Conservation (phyloP, 1,139 yeast species). For the Yamadazyma diospyri region DNA sequence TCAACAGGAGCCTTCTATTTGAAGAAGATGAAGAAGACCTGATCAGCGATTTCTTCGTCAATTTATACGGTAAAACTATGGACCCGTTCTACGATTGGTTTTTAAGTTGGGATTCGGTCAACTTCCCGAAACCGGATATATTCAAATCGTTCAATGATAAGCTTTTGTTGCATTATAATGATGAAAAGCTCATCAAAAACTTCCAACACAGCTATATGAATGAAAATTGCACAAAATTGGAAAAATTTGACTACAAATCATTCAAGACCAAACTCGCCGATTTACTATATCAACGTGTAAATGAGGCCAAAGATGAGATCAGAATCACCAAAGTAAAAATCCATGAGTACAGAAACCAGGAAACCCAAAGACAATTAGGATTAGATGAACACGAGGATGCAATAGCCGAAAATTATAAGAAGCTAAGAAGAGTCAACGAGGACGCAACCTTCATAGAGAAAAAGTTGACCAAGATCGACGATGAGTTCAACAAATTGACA, state of each 20-base stretch:
- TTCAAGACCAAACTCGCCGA: conserved; percentile 38
- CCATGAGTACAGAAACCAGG: conserved; percentile 32
- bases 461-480: conserved; percentile 42
- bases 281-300: conserved; percentile 34
- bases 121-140: conserved; percentile 15
- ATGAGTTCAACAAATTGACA: conserved; percentile 22
- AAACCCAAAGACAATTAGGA: conserved; percentile 47
- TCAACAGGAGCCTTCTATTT: conserved; percentile 26
- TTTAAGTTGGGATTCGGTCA: conserved; percentile 18
- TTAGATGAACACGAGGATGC: conserved; percentile 48
- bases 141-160: conserved; percentile 22
- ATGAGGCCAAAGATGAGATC: conserved; percentile 27
- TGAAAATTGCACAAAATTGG: conserved; percentile 11
- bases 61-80: conserved; percentile 30
- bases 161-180: conserved; percentile 18
- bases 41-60: conserved; percentile 20
- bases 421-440: conserved; percentile 47
- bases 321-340: conserved; percentile 22
- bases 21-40: conserved; percentile 10
- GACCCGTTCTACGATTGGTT: conserved; percentile 24
- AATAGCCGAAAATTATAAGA: conserved; percentile 47
- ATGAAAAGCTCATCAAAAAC: conserved; percentile 24
- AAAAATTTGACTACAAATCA: conserved; percentile 32
- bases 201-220: conserved; percentile 14
- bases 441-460: conserved; percentile 45